These are phyloP conservation scores for Aspergillus nidulans DNA, from an alignment of 495 filamentous ascomycete species.

Conservation along the genomic window DNA sequence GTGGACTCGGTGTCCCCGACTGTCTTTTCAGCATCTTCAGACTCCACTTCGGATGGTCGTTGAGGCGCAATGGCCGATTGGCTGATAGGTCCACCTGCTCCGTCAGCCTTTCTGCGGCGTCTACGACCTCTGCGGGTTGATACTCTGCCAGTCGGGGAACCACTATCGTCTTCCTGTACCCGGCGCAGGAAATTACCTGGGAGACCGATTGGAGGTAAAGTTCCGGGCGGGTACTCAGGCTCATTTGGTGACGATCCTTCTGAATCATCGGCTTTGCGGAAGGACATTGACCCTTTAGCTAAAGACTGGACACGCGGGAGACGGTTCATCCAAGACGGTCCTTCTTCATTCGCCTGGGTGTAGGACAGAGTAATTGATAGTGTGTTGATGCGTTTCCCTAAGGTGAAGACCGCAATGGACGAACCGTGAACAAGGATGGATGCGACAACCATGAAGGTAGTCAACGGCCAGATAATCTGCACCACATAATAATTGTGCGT, in stretches of 20 bases:
- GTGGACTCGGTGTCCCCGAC: conserved; percentile 36
- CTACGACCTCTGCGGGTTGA: conserved; percentile 60
- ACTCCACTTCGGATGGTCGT: conserved; percentile 36
- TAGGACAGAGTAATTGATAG: conserved; percentile 94
- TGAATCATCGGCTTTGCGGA: conserved; percentile 54
- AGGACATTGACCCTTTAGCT: conserved; percentile 78
- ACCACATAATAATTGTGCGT: conserved; percentile 64
- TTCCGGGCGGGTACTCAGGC: conserved; percentile 69
- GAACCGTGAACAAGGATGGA: conserved; percentile 97
- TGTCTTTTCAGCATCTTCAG: conserved; percentile 15
- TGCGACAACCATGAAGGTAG: conserved; percentile 86
- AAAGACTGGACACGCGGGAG: conserved; percentile 81
- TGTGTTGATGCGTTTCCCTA: conserved; percentile 98
- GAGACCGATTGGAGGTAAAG: conserved; percentile 69
- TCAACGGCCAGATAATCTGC: conserved; percentile 90
- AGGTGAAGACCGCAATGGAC: conserved; percentile 95
- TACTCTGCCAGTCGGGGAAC: conserved; percentile 48
- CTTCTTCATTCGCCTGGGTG: conserved; percentile 83
- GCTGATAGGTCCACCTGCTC: conserved; percentile 81
- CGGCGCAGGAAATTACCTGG: conserved; percentile 80
- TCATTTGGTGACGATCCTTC: conserved; percentile 52
- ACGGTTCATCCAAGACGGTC: conserved; percentile 90
- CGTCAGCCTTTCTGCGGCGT: conserved; percentile 66
- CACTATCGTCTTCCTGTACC: conserved; percentile 69
- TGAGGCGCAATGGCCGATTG: conserved; percentile 85